Evolutionary conservation across 1,284 basidiomycete genomes (phyloP).

Genomic region (Naganishia liquefaciens): DNA sequence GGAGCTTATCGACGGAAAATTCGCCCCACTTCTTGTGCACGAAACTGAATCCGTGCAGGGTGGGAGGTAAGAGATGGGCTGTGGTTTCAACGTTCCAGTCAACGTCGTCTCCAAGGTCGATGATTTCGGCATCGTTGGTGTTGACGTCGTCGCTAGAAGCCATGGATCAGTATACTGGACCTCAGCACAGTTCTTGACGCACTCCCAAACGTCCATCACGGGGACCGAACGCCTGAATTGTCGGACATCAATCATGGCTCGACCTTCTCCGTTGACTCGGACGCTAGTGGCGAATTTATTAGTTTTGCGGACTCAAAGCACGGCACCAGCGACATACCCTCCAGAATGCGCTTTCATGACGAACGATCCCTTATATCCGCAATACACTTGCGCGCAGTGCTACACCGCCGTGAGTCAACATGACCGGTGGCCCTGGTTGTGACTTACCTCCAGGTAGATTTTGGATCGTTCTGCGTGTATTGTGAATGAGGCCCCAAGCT

Average conservation of each 20-base stretch:
- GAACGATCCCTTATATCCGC: slow-evolving; percentile 18
- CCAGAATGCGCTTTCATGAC: slow-evolving; percentile 18
- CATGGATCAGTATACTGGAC: background rate
- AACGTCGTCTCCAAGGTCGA: slow-evolving; percentile 12
- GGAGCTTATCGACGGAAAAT: slow-evolving; percentile 10
- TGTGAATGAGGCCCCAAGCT: background rate
- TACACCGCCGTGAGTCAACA: background rate
- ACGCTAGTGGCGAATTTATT: background rate
- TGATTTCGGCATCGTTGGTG: slow-evolving; percentile 13
- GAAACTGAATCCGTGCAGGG: slow-evolving; percentile 21
- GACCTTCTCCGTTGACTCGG: slow-evolving; percentile 12
- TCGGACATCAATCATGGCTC: slow-evolving; percentile 23
- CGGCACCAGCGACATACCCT: background rate
- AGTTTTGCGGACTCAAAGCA: background rate
- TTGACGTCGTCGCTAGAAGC: slow-evolving; percentile 15
- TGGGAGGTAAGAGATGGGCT: slow-evolving; percentile 13
- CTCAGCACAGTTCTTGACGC: background rate
- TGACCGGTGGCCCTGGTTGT: background rate
- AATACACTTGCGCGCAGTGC: slow-evolving; percentile 14
- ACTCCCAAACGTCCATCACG: slow-evolving; percentile 21
- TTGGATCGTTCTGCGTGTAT: slow-evolving; percentile 11
- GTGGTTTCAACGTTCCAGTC: slow-evolving; percentile 8
- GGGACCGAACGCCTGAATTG: slow-evolving; percentile 11
- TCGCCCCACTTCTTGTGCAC: slow-evolving; percentile 19
- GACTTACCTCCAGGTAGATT: slow-evolving; percentile 3